Conservation (phyloP, 2,329 filamentous ascomycete genomes). For the Magnaporthiopsis incrustans region DNA sequence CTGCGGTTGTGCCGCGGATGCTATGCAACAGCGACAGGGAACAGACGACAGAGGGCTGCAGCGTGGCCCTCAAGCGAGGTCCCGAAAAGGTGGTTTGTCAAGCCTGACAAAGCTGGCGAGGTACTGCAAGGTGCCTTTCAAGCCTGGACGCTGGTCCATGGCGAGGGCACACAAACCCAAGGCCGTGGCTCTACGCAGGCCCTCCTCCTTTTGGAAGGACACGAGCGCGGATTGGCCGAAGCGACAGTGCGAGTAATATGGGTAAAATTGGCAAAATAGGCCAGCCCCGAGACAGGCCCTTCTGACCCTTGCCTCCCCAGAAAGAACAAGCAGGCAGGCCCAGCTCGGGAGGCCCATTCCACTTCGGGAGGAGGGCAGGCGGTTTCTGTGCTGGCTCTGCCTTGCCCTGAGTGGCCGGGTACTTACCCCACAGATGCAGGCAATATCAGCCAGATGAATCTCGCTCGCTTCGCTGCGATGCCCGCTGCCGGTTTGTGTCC, state of each 20-base stretch:
- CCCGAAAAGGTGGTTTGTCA: not conserved
- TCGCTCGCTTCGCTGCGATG: not conserved
- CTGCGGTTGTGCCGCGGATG: not conserved
- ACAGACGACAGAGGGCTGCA: not conserved
- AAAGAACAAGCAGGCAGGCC: not conserved
- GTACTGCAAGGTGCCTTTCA: not conserved
- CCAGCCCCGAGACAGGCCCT: not conserved
- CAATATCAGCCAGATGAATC: not conserved
- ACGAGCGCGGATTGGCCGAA: constrained; percentile 1
- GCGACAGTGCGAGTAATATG: constrained; percentile 4
- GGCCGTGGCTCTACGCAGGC: not conserved
- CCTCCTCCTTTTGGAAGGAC: not conserved
- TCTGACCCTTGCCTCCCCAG: not conserved
- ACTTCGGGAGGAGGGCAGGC: not conserved
- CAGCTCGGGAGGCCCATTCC: not conserved
- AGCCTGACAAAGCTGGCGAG: not conserved
- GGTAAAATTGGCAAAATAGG: constrained; percentile 8
- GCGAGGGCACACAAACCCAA: not conserved
- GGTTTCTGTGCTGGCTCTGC: not conserved
- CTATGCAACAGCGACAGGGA: not conserved
- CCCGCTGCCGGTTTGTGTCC: not conserved
- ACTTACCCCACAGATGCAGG: constrained; percentile 3
- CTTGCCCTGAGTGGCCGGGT: not conserved
- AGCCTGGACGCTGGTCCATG: not conserved
- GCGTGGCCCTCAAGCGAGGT: not conserved